Base-by-base conservation (phyloP, 805 yeast genomes). In the Candida parachauliodes region DNA sequence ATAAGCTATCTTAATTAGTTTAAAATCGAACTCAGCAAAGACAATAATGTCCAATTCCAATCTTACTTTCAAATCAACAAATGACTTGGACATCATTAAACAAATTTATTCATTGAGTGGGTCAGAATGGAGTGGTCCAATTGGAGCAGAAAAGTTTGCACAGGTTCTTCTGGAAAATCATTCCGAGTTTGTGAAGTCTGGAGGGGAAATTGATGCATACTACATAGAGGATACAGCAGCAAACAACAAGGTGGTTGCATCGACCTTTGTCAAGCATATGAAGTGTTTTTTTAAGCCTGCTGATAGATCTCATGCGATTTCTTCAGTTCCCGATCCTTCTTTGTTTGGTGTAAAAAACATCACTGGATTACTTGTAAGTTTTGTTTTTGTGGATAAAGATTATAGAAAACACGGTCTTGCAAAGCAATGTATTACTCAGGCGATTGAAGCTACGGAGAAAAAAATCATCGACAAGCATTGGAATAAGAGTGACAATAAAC, bases 321-420 rank as follows among this genome's bases (percentile, higher is more conserved):
- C 57, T 1, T 47, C 60, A 3, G 42, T 49, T 10, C 68, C 70
- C 1, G 62, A 62, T 38, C 58, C 66, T 1, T 28, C 45, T 3
- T 37, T 49, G 28, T 49, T 63, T 36, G 70, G 70, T 0, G 64
- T 65, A 5, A 48, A 51, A n/a, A 49, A 50, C 33, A 52, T 50
- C n/a, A 58, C 57, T 7, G 47, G 55, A 2, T 46, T 66, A 26
- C 34, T 51, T 7, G 18, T 65, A 4, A 42, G 57, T 8, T 52
- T 43, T 36, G 67, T 65, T 3, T 55, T 55, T 43, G 57, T 62
- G 9, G 41, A 47, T 6, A 36, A 45, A 25, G 51, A 49, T 8
- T 54, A 55, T 37, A 45, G 69, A 17, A 48, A 47, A 2, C 42
- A 51, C 28, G 69, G 66, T 2, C 51, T 65, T 34, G 64, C 61